phyloP scores from a whole-genome alignment of 2,329 filamentous ascomycete genomes.

The Apiospora rasikravindrae region DNA sequence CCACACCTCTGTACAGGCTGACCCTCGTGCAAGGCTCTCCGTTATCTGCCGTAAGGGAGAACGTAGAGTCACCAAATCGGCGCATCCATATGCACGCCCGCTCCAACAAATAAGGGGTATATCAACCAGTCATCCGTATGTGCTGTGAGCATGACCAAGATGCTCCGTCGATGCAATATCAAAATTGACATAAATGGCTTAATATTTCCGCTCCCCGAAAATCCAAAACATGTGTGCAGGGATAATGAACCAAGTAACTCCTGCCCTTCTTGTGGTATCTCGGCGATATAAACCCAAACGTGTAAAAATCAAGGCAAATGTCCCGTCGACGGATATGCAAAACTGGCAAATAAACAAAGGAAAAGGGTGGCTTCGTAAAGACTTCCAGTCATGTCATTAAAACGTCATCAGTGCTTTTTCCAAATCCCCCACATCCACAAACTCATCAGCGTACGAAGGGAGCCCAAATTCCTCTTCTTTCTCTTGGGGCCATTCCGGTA shows the following conservation, averaged over 20 bases:
- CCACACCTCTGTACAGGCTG: not conserved
- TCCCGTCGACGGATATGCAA: not conserved
- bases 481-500: slow-evolving; percentile 49
- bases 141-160: not conserved
- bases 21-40: not conserved
- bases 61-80: not conserved
- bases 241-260: slow-evolving; percentile 3
- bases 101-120: not conserved
- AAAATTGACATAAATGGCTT: not conserved
- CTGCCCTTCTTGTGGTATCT: slow-evolving; percentile 12
- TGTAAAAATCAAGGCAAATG: not conserved
- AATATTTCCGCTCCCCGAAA: not conserved
- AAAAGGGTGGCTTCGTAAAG: not conserved
- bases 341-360: not conserved
- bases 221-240: not conserved
- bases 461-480: slow-evolving; percentile 26
- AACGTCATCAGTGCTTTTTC: not conserved
- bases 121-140: not conserved
- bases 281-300: not conserved
- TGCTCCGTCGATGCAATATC: not conserved
- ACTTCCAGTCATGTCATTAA: not conserved
- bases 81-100: not conserved
- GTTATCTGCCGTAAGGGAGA: not conserved
- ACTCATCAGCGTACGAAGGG: not conserved
- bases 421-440: not conserved